Conservation (phyloP, 164 flowering plant species). For the Piper betle region DNA sequence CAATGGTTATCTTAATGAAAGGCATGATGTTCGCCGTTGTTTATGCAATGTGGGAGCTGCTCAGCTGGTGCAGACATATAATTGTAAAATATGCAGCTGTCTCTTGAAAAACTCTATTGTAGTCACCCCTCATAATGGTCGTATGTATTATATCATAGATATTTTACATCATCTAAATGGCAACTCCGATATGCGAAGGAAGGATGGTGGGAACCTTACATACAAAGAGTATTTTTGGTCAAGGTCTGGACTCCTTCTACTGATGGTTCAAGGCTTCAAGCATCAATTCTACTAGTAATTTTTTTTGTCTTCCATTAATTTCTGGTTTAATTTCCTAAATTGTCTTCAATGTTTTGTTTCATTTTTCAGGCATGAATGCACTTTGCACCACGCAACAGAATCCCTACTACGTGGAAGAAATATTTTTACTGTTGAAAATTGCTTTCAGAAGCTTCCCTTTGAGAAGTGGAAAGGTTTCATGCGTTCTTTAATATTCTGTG, state of each 20-base stretch:
- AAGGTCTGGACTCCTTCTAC: constrained; percentile 24
- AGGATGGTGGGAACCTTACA: constrained; percentile 8
- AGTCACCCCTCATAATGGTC: constrained; percentile 63
- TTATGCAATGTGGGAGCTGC: constrained; percentile 7
- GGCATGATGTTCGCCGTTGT: constrained; percentile 1
- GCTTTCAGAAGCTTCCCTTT: constrained; percentile 17
- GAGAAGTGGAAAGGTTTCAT: constrained; percentile 30
- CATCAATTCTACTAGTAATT: too few species aligned
- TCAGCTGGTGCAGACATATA: constrained; percentile 27
- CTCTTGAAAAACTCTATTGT: constrained; percentile 50
- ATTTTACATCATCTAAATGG: constrained; percentile 36
- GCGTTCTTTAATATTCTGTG: neutral
- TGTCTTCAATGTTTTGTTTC: neutral
- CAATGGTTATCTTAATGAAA: constrained; percentile 3
- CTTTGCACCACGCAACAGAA: constrained; percentile 23
- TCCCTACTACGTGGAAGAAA: constrained; percentile 39
- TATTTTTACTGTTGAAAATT: constrained; percentile 35
- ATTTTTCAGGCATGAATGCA: constrained; percentile 31
- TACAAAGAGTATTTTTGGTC: constrained; percentile 41
- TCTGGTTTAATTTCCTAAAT: neutral
- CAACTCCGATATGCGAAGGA: constrained; percentile 27
- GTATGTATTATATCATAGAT: constrained; percentile 34
- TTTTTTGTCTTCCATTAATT: neutral
- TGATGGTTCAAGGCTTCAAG: neutral
- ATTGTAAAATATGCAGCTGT: constrained; percentile 35